Evolutionary conservation across 345 rosid genomes (phyloP).

Genomic region (Balakata baccata): DNA sequence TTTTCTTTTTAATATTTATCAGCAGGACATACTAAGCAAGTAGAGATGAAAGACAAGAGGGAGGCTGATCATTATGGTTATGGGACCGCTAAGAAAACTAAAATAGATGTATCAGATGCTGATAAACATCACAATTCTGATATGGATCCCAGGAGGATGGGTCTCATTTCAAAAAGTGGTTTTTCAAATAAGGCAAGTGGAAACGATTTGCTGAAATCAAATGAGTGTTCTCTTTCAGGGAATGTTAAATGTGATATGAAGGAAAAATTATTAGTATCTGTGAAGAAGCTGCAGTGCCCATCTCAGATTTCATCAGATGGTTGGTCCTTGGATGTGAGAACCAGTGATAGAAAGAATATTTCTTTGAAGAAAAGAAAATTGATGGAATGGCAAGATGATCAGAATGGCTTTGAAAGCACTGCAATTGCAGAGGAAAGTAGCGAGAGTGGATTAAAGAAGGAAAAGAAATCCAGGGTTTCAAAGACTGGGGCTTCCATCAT

Average conservation of each 20-base stretch:
- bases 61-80: conserved; percentile 32
- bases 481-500: conserved; percentile 23
- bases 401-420: conserved; percentile 26
- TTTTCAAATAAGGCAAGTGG: conserved; percentile 26
- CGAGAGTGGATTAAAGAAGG: conserved; percentile 34
- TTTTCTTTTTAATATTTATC: conserved; percentile 21
- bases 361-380: conserved; percentile 44
- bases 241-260: conserved; percentile 37
- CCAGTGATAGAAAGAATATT: conserved; percentile 28
- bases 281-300: conserved; percentile 35
- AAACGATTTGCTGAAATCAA: conserved; percentile 22
- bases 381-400: conserved; percentile 33
- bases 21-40: conserved; percentile 38
- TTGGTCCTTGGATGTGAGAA: conserved; percentile 39
- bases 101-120: conserved; percentile 20
- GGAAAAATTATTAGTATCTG: conserved; percentile 31
- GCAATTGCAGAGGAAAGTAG: conserved; percentile 32
- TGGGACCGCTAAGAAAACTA: conserved; percentile 42
- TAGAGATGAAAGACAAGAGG: conserved; percentile 45
- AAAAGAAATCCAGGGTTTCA: conserved; percentile 31
- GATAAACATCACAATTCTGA: conserved; percentile 20
- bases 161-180: conserved; percentile 25
- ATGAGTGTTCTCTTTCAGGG: conserved; percentile 22
- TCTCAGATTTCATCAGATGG: conserved; percentile 41
- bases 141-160: conserved; percentile 17